Evolutionary conservation across 2,329 filamentous ascomycete species (phyloP), one percentile per base, ranked within the genome.

Genomic region (Blastomyces parvus): DNA sequence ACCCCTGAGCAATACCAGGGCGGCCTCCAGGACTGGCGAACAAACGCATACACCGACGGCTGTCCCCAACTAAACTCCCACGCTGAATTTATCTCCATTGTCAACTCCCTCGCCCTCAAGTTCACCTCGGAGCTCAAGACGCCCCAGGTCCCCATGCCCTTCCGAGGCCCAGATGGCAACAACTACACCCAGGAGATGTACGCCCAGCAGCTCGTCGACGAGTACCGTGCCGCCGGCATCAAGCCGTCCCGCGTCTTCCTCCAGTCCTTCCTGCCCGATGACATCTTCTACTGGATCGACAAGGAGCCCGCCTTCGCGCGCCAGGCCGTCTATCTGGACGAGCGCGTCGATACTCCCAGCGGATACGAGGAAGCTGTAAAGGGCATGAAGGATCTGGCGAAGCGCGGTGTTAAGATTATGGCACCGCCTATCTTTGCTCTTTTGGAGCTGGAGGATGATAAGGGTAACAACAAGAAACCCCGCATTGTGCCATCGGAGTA

Each of bases 41-140:
- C 87, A 38, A 84, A 88, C 66, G 76, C 89, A 19, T 89, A 88
- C 75, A 68, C 68, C 22, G 55, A 68, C 52, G 57, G 38, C 57
- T 89, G 87, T 77, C 84, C 81, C 63, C 85, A 82, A n/a, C 72
- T 86, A 36, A 76, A 87, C 70, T 82, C 81, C 0, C 82, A 86
- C 67, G 79, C 84, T 67, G 83, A 87, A 66, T 86, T 84, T 74
- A 86, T 90, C 69, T 74, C 78, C 42, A 73, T 87, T 48, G 81
- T 85, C 59, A 78, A 88, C 67, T 73, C 74, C 1, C 78, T 84
- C 52, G 86, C 83, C 46, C 78, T 87, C 11, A 81, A 84, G 67
- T 88, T 87, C 74, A 87, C 84, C 0, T 82, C 85, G 5, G 86
- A 89, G 74, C 80, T 88, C 40, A 90, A 90, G 79, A 84, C 83